phyloP scores from a whole-genome alignment of 2,329 filamentous ascomycete genomes.

The Coniochaeta sp. region DNA sequence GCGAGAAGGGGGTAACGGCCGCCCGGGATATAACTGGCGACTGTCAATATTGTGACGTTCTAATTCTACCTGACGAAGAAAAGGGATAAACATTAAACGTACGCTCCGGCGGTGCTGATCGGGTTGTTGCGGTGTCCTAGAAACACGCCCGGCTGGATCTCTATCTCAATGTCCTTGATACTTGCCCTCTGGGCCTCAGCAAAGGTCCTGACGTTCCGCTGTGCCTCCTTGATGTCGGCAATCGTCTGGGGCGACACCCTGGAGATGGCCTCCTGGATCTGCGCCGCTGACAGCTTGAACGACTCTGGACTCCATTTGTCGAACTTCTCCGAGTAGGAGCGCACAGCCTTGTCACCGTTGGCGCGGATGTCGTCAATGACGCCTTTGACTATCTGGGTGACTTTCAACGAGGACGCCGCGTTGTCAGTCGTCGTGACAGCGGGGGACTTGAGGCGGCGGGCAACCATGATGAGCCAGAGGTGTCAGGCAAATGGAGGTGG shows the following conservation, averaged over 20 bases:
- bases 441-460: constrained; percentile 5
- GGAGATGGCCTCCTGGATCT: constrained; percentile 37
- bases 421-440: constrained; percentile 6
- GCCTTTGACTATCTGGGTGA: constrained; percentile 29
- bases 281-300: constrained; percentile 36
- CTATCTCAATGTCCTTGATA: constrained; percentile 41
- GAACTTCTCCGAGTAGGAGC: constrained; percentile 42
- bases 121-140: constrained; percentile 43
- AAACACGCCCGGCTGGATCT: constrained; percentile 39
- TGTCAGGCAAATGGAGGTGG: not conserved
- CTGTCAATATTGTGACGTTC: not conserved
- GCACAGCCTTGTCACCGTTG: constrained; percentile 39
- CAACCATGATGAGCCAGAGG: constrained; percentile 5
- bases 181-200: constrained; percentile 36
- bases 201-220: constrained; percentile 40
- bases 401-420: constrained; percentile 5
- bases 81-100: constrained; percentile 10
- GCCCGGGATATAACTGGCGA: constrained; percentile 35
- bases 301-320: constrained; percentile 42
- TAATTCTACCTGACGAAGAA: not conserved
- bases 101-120: constrained; percentile 36
- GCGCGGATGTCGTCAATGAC: constrained; percentile 38
- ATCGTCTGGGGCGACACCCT: constrained; percentile 33
- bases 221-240: constrained; percentile 31
- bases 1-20: constrained; percentile 45